Evolutionary conservation across 805 yeast species (phyloP), one percentile per base, ranked within the genome.

Genomic region (Candida golubevii): DNA sequence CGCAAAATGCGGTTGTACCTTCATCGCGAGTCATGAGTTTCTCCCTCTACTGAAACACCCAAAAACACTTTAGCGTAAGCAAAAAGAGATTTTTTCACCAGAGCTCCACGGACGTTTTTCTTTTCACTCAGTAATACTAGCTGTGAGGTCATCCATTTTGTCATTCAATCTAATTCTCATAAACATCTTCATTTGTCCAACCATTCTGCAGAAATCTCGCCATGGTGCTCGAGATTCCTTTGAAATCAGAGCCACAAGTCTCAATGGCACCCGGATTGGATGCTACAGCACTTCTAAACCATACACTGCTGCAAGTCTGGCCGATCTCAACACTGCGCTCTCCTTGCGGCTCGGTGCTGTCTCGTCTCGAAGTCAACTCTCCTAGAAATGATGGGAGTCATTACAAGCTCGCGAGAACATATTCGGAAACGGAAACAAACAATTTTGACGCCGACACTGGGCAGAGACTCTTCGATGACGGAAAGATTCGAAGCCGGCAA

Each of bases 361-460:
- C 42, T 31, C 42, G 33, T 18, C 18, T 31, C 26, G 46, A 43
- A 11, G 31, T 15, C 18, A 31, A 33, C 33, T 13, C 39, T 10
- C 13, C 36, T 36, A 35, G 46, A 7, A 31, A 35, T 26, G 47
- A 44, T 30, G 47, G 40, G 10, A 37, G 46, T 10, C 49, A 46
- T 40, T 59, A 56, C 43, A 67, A 66, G 42, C 55, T 78, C 34
- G 69, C 77, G 10, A 67, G 84, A 54, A 79, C 82, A 0, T 82
- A 75, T 55, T 83, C 88, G 2, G 89, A 82, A 50, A 76, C 75
- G 18, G 89, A 83, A 54, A 75, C 78, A 34, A 73, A 75, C 31
- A 80, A 80, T 47, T 83, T 80, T 60, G 79, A 79, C 53, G 66
- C 64, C 29, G 61, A 66, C 36, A 77, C 80, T 1, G 85, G 85